Evolutionary conservation across 2,329 filamentous ascomycete genomes (phyloP).

Genomic region (Penicillium sp.): DNA sequence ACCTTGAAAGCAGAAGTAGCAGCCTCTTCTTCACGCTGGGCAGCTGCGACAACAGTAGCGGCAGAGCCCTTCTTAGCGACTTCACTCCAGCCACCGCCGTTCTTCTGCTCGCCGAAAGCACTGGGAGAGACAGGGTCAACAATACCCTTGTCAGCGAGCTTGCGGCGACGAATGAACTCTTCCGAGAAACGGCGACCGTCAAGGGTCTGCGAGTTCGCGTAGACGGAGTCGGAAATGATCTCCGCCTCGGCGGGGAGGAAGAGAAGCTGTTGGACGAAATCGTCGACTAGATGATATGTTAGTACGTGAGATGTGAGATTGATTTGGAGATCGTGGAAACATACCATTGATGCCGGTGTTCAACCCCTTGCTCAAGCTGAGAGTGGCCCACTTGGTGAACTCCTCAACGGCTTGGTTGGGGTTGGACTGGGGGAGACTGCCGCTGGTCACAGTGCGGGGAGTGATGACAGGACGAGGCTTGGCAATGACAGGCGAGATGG

Average conservation of each 20-base stretch:
- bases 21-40: conserved; percentile 50
- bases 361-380: conserved; percentile 73
- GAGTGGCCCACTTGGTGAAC: conserved; percentile 88
- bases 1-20: conserved; percentile 75
- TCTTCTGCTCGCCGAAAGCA: conserved; percentile 53
- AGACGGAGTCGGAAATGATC: conserved; percentile 87
- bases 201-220: conserved; percentile 82
- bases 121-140: conserved; percentile 63
- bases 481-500: conserved; percentile 45
- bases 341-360: conserved; percentile 68
- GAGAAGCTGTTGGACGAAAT: conserved; percentile 75
- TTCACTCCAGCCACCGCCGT: conserved; percentile 83
- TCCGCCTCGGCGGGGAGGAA: conserved; percentile 74
- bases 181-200: conserved; percentile 91
- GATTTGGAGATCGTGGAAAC: conserved; percentile 20
- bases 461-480: conserved; percentile 59
- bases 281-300: conserved; percentile 62
- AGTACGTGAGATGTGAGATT: conserved; percentile 26
- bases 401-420: conserved; percentile 76
- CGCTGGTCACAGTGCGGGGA: conserved; percentile 48
- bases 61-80: conserved; percentile 86
- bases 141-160: conserved; percentile 88
- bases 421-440: conserved; percentile 45
- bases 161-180: conserved; percentile 91
- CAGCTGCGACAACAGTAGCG: conserved; percentile 31